Conservation (phyloP, 2,329 filamentous ascomycete genomes). For the Mollisia scopiformis region DNA sequence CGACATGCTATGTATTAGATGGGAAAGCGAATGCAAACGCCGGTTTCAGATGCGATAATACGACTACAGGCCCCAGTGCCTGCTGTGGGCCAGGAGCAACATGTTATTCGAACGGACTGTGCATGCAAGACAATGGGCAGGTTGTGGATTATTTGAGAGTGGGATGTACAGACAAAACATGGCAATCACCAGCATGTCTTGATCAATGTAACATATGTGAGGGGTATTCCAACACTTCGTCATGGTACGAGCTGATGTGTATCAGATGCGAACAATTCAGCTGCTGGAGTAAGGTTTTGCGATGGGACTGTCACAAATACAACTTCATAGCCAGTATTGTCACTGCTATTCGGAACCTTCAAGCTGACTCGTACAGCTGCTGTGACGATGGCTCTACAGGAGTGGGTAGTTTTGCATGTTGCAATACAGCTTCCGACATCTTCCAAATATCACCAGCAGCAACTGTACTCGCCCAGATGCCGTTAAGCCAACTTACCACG, state of each 20-base stretch:
- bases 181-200: conserved; percentile 26
- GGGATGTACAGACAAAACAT: conserved; percentile 31
- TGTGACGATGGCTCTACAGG: conserved; percentile 23
- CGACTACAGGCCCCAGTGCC: conserved; percentile 24
- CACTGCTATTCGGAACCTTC: background rate
- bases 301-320: conserved; percentile 22
- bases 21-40: conserved; percentile 13
- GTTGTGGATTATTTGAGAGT: conserved; percentile 29
- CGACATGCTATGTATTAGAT: conserved; percentile 26
- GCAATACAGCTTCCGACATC: conserved; percentile 10
- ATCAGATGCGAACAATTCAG: conserved; percentile 21
- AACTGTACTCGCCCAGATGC: conserved; percentile 18
- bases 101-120: conserved; percentile 30
- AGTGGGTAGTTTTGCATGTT: conserved; percentile 21
- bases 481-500: conserved; percentile 9
- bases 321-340: conserved; percentile 24
- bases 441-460: conserved; percentile 18
- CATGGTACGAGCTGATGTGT: background rate
- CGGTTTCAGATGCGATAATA: conserved; percentile 27
- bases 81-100: conserved; percentile 24
- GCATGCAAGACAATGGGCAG: conserved; percentile 20
- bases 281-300: conserved; percentile 28
- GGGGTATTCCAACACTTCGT: conserved; percentile 1
- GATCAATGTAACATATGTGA: conserved; percentile 26
- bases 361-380: conserved; percentile 13